Evolutionary conservation across 2,329 filamentous ascomycete species (phyloP), one percentile per base, ranked within the genome.

Genomic region (Onygenales sp.): DNA sequence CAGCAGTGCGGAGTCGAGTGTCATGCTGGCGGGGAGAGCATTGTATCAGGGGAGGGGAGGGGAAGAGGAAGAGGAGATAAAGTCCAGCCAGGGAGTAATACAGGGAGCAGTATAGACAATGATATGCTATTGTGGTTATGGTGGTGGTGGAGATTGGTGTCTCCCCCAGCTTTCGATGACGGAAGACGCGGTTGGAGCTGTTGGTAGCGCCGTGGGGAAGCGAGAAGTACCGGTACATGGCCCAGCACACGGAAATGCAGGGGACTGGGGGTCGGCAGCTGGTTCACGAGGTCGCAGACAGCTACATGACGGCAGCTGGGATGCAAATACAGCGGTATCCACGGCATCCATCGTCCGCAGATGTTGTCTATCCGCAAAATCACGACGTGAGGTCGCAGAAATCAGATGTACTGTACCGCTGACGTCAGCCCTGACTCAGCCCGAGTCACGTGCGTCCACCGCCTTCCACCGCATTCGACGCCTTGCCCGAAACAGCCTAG

Each of bases 1-100:
- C 66, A 66, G 62, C 56, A 71, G 60, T 55, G 65, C 62, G 59
- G 67, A 65, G 63, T 73, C 70, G 59, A 68, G 68, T 59, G 70
- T 71, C 70, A 72, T 73, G 61, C 55, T 72, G 65, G 61, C 53
- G 47, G 43, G 36, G 50, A 47, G 51, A 50, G 46, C 37, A 49
- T 34, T 32, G 43, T 36, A 48, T 51, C 7, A 52, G 36, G 10
- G 42, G n/a, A 52, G 7, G 7, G 31, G 8, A 47, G 43, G 13
- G 37, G 7, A 42, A 17, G 34, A 47, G n/a, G 42, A 6, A 36
- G 34, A 51, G 52, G 44, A 54, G 56, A 53, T 52, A 46, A 10
- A 17, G 17, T 2, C 6, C 7, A 34, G 49, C 11, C 14, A 14
- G 21, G 21, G 27, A 36, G 6, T 27, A 33, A 11, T 11, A 27